Evolutionary conservation across 768 basidiomycete genomes (phyloP), one percentile per base, ranked within the genome.

Genomic region (Lentinus brumalis): DNA sequence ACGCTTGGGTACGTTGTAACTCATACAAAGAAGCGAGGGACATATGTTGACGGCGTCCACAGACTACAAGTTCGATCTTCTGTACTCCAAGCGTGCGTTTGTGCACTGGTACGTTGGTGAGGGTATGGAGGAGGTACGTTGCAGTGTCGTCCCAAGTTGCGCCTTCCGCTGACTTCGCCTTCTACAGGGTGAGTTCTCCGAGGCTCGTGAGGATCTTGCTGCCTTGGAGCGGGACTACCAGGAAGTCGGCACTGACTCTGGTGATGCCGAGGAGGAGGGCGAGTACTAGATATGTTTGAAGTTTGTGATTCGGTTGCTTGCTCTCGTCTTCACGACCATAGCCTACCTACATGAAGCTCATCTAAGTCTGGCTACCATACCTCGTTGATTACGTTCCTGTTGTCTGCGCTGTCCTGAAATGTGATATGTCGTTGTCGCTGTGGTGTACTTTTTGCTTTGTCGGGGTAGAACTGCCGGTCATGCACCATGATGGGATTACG

Each of bases 11-110:
- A 65, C 46, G 80, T 71, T 29, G 14, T 26, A 29, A 21, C n/a
- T 46, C n/a, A n/a, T 14, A 10, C 6, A 21, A 9, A 21, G 6
- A 18, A 11, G 26, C 45, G 26, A 26, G 21, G 50, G n/a, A 26
- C 26, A 46, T 50, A n/a, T 38, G 9, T 10, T 10, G 29, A 47
- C 18, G 4, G 9, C 3, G 15, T n/a, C 5, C 42, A 0, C 64
- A 86, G 96, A 98, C 78, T 89, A 96, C 82, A 98, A 98, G 77
- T 98, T 98, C 76, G 96, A 98, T 74, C 85, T 98, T 68, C 87
- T 98, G 77, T 98, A 96, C 82, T 96, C 95, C 63, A 97, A 93
- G 76, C 91, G 92, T 75, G 92, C 92, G 50, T 93, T 93, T 65
- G 89, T 91, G 29, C 89, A 92, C 75, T 91, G 94, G 94, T 96